Evolutionary conservation across 1,284 basidiomycete species (phyloP), one percentile per base, ranked within the genome.

Genomic region (Ustilago esculenta): DNA sequence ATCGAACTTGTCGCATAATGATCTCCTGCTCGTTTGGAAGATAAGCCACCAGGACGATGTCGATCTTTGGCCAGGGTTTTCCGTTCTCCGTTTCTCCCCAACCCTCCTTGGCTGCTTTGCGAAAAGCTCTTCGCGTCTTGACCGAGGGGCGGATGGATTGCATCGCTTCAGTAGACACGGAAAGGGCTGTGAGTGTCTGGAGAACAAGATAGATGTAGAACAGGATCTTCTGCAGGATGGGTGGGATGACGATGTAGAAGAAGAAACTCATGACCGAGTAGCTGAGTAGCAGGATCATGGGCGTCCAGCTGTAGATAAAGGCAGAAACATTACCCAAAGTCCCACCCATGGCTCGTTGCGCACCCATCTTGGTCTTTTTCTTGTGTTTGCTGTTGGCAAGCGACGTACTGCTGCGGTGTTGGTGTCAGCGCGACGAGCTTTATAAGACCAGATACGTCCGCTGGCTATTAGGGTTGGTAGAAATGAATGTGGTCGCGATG

Each of bases 11-110:
- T 14, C 72, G 59, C 61, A 75, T 64, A 52, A 77, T 77, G 51
- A 76, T 76, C 39, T 77, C 69, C 61, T 76, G 39, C 30, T 78
- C 75, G 48, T 76, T 77, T n/a, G 75, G 75, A 9, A 76, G 48
- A 44, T 78, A 77, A 21, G 76, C 75, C 0, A 78, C 75, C 12
- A 78, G 65, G 14, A 78, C 65, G 14, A 78, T 48, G 36, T 78
- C 76, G 52, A 78, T 72, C 15, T 53, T 32, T 1, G 76, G 75
- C 65, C 75, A 77, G 2, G 51, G 51, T 23, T 72, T 58, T 20
- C 69, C 65, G 24, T 66, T 41, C 11, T 71, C 68, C 17, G 53
- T 55, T 51, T 71, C 68, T 21, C 58, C 51, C 68, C 68, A 71
- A 2, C 68, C 68, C 45, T 72, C 58, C 45, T 72, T 73, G 33